Percentiles rank a stretch among this genome's conserved stretches.
phyloP scores from a whole-genome alignment of 192 early-diverging fungal genomes.

The Linnemannia exigua region DNA sequence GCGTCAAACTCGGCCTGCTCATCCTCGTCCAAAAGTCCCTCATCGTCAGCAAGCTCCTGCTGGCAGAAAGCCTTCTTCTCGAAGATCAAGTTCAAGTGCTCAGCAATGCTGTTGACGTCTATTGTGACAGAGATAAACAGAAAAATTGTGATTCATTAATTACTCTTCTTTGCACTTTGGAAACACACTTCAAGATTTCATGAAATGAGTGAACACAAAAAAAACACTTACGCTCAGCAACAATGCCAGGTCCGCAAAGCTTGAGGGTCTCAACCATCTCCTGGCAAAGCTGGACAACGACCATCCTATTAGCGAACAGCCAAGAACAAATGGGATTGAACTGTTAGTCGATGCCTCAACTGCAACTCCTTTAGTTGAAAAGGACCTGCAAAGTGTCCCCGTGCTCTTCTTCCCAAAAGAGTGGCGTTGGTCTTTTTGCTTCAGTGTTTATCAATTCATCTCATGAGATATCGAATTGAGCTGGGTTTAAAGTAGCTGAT shows the following conservation, averaged over 20 bases:
- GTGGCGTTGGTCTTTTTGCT: constrained; percentile 61
- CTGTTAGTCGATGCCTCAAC: not conserved
- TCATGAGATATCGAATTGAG: constrained; percentile 55
- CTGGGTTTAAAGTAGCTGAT: constrained; percentile 58
- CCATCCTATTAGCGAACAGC: constrained; percentile 59
- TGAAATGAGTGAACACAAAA: not conserved
- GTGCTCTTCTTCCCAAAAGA: not conserved
- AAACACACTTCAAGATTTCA: not conserved
- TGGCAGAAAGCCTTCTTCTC: constrained; percentile 84
- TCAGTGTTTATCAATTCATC: constrained; percentile 53
- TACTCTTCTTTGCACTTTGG: too few species aligned
- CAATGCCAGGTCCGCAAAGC: constrained; percentile 79
- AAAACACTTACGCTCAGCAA: constrained; percentile 67
- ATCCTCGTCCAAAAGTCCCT: constrained; percentile 79
- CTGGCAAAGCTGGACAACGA: constrained; percentile 85
- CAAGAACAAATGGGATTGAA: not conserved
- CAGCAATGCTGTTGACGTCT: constrained; percentile 50
- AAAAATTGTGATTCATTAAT: not conserved
- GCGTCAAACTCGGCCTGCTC: constrained; percentile 90
- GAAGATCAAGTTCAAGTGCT: constrained; percentile 69
- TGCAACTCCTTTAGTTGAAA: not conserved
- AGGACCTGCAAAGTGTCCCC: not conserved
- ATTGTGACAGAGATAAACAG: not conserved
- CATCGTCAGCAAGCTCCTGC: constrained; percentile 76
- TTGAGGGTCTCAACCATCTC: constrained; percentile 80